Evolutionary conservation across 805 yeast species (phyloP).

Genomic region (Sugiyamaella lignohabitans): DNA sequence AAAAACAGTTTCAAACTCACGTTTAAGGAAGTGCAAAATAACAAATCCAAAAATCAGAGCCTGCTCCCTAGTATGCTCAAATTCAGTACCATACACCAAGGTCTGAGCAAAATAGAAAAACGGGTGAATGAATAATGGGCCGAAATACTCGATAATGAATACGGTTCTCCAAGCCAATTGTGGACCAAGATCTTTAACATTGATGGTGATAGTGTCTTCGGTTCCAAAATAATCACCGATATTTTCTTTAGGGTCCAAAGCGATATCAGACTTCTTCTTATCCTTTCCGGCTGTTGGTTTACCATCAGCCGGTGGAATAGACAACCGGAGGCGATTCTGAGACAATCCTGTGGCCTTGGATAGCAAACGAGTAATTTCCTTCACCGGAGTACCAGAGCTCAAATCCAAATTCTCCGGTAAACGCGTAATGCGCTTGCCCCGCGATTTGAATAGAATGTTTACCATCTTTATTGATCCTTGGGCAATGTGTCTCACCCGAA

Average conservation of each 20-base stretch:
- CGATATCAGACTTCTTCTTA: slow-evolving; percentile 32
- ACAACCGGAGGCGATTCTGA: slow-evolving; percentile 51
- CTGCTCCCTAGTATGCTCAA: slow-evolving; percentile 47
- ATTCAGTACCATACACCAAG: slow-evolving; percentile 31
- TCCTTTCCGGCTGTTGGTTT: slow-evolving; percentile 26
- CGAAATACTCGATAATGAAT: slow-evolving; percentile 80
- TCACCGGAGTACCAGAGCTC: slow-evolving; percentile 37
- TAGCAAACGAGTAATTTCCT: slow-evolving; percentile 39
- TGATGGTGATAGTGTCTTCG: slow-evolving; percentile 39
- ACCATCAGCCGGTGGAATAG: slow-evolving; percentile 33
- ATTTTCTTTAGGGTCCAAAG: slow-evolving; percentile 41
- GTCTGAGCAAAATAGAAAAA: slow-evolving; percentile 47
- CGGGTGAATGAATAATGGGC: slow-evolving; percentile 80
- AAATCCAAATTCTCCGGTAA: slow-evolving; percentile 27
- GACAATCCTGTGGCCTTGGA: slow-evolving; percentile 42
- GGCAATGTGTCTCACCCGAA: too few relatives aligned
- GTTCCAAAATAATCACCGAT: slow-evolving; percentile 41
- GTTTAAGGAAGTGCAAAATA: slow-evolving; percentile 71
- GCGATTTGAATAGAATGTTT: slow-evolving; percentile 18
- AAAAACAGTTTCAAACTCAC: slow-evolving; percentile 80
- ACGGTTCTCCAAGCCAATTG: slow-evolving; percentile 91
- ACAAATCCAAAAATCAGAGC: slow-evolving; percentile 48
- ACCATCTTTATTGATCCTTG: too few relatives aligned
- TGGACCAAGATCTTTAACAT: slow-evolving; percentile 84
- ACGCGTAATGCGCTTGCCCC: slow-evolving; percentile 22